These are phyloP conservation scores for Cardamine occulta DNA, from an alignment of 345 rosid species.

Conservation along the genomic window DNA sequence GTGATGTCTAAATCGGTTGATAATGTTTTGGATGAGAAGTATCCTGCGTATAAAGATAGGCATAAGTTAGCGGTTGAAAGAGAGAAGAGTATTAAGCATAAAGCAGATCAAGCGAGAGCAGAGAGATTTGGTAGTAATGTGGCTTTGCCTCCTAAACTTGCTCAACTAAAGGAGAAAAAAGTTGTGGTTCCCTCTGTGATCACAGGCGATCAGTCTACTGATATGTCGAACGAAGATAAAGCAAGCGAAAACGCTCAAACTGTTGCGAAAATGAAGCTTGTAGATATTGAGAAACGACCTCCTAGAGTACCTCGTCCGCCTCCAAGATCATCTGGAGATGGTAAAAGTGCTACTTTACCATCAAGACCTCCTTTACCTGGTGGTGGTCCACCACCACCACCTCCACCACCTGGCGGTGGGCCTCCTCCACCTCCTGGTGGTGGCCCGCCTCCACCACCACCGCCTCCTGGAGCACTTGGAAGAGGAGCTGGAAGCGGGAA, in stretches of 20 bases:
- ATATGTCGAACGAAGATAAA: constrained; percentile 47
- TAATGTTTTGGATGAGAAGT: constrained; percentile 76
- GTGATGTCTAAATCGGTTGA: constrained; percentile 92
- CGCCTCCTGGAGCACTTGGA: constrained; percentile 85
- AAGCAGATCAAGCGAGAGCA: constrained; percentile 82
- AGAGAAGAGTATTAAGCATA: constrained; percentile 83
- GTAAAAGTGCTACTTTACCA: constrained; percentile 39
- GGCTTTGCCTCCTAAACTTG: constrained; percentile 71
- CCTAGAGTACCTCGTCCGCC: constrained; percentile 86
- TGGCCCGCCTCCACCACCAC: constrained; percentile 78
- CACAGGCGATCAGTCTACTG: constrained; percentile 57
- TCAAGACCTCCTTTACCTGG: constrained; percentile 53
- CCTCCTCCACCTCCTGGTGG: constrained; percentile 78
- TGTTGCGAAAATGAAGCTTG: constrained; percentile 72
- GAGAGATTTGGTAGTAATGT: constrained; percentile 62
- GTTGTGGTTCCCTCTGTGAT: constrained; percentile 32
- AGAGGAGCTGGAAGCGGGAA: constrained; percentile 72
- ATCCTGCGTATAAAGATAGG: constrained; percentile 91
- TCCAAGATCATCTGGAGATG: constrained; percentile 64
- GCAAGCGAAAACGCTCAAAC: constrained; percentile 53
- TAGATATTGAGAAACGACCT: constrained; percentile 82
- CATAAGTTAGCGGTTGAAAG: constrained; percentile 90
- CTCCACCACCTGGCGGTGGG: constrained; percentile 52
- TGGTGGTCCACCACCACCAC: constrained; percentile 61
- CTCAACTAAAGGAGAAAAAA: constrained; percentile 75